Percentiles rank a stretch among this genome's conserved stretches.
phyloP scores from a whole-genome alignment of 768 basidiomycete species.

The Mycena vitilis region DNA sequence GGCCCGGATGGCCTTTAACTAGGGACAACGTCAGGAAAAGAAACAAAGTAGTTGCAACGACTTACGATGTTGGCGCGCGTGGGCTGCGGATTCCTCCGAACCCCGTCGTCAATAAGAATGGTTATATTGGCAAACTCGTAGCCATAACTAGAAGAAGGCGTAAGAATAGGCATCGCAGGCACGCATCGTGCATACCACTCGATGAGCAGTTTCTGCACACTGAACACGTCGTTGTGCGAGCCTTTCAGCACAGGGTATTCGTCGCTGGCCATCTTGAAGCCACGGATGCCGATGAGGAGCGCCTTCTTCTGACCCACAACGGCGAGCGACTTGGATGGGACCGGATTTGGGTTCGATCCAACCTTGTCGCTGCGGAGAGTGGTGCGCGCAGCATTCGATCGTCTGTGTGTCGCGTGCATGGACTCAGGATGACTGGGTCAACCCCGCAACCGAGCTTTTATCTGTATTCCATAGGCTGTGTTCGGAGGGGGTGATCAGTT shows the following conservation, averaged over 20 bases:
- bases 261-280: neutral
- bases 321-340: no score
- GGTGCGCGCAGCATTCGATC: no score
- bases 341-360: no score
- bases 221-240: slow-evolving; percentile 24
- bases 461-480: no score
- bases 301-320: slow-evolving; percentile 20
- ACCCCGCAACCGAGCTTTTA: no score
- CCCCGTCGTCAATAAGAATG: slow-evolving; percentile 20
- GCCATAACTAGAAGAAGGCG: slow-evolving; percentile 4
- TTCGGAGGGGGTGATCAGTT: no score
- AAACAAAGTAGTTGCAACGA: neutral
- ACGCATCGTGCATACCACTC: slow-evolving; percentile 3
- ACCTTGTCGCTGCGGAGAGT: no score
- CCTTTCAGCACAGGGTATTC: slow-evolving; percentile 11
- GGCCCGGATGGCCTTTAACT: slow-evolving; percentile 9
- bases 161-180: neutral
- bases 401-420: no score
- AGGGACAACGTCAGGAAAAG: slow-evolving; percentile 18
- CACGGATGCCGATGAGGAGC: slow-evolving; percentile 27
- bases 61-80: slow-evolving; percentile 26
- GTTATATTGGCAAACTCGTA: slow-evolving; percentile 19
- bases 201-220: slow-evolving; percentile 14
- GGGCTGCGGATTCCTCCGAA: slow-evolving; percentile 11
- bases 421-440: no score